Percentiles rank a stretch among this genome's conserved stretches.
phyloP scores from a whole-genome alignment of 2,329 filamentous ascomycete species.

The Penicillium sp. region DNA sequence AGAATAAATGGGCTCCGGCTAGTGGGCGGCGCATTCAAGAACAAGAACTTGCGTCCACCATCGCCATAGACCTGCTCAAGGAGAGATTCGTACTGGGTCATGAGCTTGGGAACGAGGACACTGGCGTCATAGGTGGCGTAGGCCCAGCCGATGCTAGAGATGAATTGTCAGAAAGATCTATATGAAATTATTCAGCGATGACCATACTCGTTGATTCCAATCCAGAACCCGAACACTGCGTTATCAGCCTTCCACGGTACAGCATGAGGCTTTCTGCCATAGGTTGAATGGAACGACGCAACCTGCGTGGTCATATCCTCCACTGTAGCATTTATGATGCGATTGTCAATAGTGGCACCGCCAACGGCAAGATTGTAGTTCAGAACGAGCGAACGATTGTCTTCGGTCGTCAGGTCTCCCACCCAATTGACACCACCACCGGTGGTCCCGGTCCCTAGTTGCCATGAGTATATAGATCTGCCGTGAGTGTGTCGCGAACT shows the following conservation, averaged over 20 bases:
- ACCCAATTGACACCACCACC: conserved; percentile 55
- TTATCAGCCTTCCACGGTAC: conserved; percentile 28
- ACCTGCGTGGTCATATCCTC: conserved; percentile 53
- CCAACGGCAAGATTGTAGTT: conserved; percentile 57
- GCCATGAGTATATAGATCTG: neutral
- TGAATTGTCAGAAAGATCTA: neutral
- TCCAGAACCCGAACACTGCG: conserved; percentile 34
- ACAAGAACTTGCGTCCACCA: conserved; percentile 58
- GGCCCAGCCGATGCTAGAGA: conserved; percentile 24
- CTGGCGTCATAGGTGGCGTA: conserved; percentile 31
- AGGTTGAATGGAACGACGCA: conserved; percentile 44
- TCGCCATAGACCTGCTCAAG: conserved; percentile 50
- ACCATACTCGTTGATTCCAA: conserved; percentile 35
- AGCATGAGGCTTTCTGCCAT: conserved; percentile 29
- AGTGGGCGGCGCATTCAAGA: conserved; percentile 58
- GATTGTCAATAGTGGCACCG: conserved; percentile 54
- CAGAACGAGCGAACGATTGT: conserved; percentile 49
- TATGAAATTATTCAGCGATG: neutral
- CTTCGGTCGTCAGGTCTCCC: conserved; percentile 48
- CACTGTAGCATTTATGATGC: conserved; percentile 52
- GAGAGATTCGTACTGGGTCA: conserved; percentile 46
- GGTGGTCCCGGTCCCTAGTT: conserved; percentile 49
- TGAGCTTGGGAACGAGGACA: conserved; percentile 36
- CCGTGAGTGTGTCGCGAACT: conserved; percentile 29
- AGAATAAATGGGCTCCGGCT: conserved; percentile 27